phyloP scores from a whole-genome alignment of 305 asterid genomes.

The Fraxinus sp. region DNA sequence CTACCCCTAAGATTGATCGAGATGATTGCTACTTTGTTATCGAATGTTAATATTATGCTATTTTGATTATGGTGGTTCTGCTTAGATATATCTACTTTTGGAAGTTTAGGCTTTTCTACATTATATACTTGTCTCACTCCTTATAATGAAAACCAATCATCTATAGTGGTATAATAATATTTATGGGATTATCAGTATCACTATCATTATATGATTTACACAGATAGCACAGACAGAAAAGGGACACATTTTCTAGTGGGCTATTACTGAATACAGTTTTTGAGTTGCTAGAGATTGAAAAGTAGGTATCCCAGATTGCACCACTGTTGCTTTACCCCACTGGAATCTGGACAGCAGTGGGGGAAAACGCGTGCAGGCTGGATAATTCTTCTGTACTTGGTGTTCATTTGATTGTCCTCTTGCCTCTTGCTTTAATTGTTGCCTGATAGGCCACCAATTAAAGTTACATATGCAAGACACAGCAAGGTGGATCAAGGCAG shows the following conservation, averaged over 20 bases:
- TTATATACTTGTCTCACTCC: neutral
- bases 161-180: neutral
- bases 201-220: neutral
- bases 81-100: neutral
- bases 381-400: constrained; percentile 31
- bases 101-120: neutral
- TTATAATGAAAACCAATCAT: neutral
- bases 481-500: neutral
- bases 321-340: constrained; percentile 20
- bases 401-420: constrained; percentile 10
- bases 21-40: neutral
- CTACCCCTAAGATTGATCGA: neutral
- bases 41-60: neutral
- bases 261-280: neutral
- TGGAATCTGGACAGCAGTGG: constrained; percentile 21
- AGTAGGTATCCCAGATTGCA: neutral
- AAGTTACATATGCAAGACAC: neutral
- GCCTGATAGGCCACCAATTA: neutral
- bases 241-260: neutral
- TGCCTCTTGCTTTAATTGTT: constrained; percentile 9
- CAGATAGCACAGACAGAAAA: neutral
- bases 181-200: neutral
- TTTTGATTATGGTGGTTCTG: neutral
- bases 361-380: constrained; percentile 30
- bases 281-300: neutral